These are phyloP conservation scores for Hyphopichia wangnamkhiaoensis DNA, from an alignment of 1,139 yeast genomes.

Conservation along the genomic window DNA sequence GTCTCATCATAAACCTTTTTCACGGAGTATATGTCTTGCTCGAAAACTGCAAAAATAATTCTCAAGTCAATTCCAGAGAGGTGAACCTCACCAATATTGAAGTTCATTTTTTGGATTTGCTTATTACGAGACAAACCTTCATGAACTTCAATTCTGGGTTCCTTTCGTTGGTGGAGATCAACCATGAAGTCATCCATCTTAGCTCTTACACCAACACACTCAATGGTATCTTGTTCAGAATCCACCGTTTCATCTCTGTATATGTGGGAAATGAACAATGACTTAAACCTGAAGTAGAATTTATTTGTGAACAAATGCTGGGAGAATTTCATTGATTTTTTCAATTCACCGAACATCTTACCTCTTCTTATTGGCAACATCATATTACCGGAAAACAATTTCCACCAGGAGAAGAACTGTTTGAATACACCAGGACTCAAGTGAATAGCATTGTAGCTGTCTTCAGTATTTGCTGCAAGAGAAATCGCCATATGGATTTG, in stretches of 20 bases:
- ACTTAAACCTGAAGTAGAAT: conserved; percentile 39
- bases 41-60: conserved; percentile 31
- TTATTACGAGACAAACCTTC: conserved; percentile 32
- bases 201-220: conserved; percentile 44
- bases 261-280: conserved; percentile 43
- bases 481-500: conserved; percentile 49
- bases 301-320: conserved; percentile 44
- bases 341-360: conserved; percentile 37
- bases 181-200: conserved; percentile 42
- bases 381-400: conserved; percentile 43
- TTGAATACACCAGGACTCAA: conserved; percentile 40
- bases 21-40: conserved; percentile 26
- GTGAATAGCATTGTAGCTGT: conserved; percentile 45
- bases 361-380: conserved; percentile 45
- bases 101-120: conserved; percentile 43
- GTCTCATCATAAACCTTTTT: conserved; percentile 13
- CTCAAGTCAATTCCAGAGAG: conserved; percentile 44
- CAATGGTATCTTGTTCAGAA: conserved; percentile 25
- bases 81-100: conserved; percentile 45
- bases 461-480: conserved; percentile 51
- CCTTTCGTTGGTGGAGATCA: conserved; percentile 50
- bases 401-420: conserved; percentile 50
- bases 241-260: conserved; percentile 31
- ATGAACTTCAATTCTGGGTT: conserved; percentile 32
- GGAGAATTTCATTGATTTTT: conserved; percentile 40